phyloP scores from a whole-genome alignment of 768 basidiomycete genomes.

The Mycena filopes region DNA sequence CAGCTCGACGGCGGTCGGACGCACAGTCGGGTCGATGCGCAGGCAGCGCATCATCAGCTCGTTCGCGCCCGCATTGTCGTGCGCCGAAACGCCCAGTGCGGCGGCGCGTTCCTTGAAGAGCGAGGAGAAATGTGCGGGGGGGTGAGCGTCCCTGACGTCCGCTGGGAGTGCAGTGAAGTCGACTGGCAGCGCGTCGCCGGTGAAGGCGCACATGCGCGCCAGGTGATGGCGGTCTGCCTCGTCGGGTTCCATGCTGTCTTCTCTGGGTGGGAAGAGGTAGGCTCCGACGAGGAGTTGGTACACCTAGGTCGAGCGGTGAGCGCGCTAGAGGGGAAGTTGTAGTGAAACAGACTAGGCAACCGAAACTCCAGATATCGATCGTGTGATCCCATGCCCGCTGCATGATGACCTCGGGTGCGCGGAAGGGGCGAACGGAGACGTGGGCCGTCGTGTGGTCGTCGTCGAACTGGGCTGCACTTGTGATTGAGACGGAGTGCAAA shows the following conservation, averaged over 20 bases:
- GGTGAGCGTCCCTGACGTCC: neutral
- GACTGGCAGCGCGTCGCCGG: neutral
- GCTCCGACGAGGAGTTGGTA: constrained; percentile 24
- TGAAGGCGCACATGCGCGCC: constrained; percentile 6
- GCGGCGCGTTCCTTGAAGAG: neutral
- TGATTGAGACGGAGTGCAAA: neutral
- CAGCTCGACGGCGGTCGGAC: constrained; percentile 6
- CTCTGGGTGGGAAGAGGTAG: constrained; percentile 10
- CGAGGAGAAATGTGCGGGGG: neutral
- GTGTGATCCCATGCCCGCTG: constrained; percentile 20
- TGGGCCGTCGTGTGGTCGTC: neutral
- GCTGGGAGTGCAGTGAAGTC: neutral
- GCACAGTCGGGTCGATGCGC: constrained; percentile 9
- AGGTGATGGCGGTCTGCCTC: neutral
- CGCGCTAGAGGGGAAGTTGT: neutral
- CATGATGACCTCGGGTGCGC: constrained; percentile 31
- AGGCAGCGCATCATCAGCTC: constrained; percentile 15
- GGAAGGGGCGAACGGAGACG: constrained; percentile 9
- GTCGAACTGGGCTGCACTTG: constrained; percentile 20
- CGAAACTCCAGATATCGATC: constrained; percentile 35
- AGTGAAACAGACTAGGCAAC: constrained; percentile 29
- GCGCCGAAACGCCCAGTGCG: constrained; percentile 5
- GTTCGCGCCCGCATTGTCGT: constrained; percentile 9
- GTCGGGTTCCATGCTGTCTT: neutral
- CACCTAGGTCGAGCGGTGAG: constrained; percentile 4